A percentile compares a stretch with the other conserved stretches of the same genome.
These are phyloP conservation scores for Lactifluus volemus DNA, from an alignment of 768 basidiomycete species.

Conservation along the genomic window DNA sequence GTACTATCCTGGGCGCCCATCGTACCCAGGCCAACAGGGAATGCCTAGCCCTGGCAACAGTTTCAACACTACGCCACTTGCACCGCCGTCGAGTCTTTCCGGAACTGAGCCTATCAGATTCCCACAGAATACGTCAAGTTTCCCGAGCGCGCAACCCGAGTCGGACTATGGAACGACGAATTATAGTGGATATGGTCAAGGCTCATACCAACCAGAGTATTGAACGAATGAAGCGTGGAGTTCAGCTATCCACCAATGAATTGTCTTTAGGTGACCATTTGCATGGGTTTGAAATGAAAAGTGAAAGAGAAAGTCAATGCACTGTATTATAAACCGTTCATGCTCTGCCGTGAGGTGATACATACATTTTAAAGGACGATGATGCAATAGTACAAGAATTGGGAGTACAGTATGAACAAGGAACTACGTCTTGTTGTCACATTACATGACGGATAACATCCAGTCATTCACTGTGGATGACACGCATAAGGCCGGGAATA, in stretches of 20 bases:
- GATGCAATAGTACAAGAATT: background rate
- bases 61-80: constrained; percentile 10
- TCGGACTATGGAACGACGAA: constrained; percentile 7
- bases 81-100: constrained; percentile 1
- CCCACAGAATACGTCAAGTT: background rate
- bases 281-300: background rate
- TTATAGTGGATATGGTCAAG: constrained; percentile 4
- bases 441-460: background rate
- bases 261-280: background rate
- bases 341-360: background rate
- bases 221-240: background rate
- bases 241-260: background rate
- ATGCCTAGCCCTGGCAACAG: background rate
- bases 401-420: background rate
- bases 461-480: constrained; percentile 34
- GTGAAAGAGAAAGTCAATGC: background rate
- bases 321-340: background rate
- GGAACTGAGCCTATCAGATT: background rate
- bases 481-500: constrained; percentile 71
- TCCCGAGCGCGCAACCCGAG: constrained; percentile 16
- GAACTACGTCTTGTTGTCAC: background rate
- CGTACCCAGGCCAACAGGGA: constrained; percentile 14
- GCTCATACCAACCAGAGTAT: constrained; percentile 6
- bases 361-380: background rate
- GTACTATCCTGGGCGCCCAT: constrained; percentile 10